These are phyloP conservation scores for Phytophthora hibernalis DNA, from an alignment of 352 stramenopile genomes.

Conservation along the genomic window DNA sequence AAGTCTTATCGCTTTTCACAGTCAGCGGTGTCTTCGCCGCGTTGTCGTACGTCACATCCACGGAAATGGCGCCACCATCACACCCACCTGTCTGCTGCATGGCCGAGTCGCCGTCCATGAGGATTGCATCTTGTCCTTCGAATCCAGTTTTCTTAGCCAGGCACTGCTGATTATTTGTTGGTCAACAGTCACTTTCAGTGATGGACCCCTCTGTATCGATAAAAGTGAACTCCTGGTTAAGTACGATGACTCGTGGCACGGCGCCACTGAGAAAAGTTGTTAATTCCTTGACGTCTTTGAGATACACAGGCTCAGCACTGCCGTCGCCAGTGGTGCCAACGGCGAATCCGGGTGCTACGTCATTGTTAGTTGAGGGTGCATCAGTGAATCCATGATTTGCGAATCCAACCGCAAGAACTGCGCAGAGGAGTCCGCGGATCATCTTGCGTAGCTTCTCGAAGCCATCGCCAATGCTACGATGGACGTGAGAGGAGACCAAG, in stretches of 20 bases:
- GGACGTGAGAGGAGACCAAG: not conserved
- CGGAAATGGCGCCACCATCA: constrained; percentile 11
- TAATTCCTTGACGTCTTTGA: constrained; percentile 31
- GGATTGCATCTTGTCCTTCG: constrained; percentile 47
- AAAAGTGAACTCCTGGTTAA: constrained; percentile 42
- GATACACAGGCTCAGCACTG: constrained; percentile 26
- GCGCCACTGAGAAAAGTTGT: constrained; percentile 21
- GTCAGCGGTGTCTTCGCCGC: constrained; percentile 21
- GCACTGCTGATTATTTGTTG: constrained; percentile 31
- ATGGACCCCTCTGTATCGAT: constrained; percentile 28
- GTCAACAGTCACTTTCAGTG: constrained; percentile 30
- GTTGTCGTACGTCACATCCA: constrained; percentile 38
- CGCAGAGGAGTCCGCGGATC: constrained; percentile 1
- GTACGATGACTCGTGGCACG: constrained; percentile 35
- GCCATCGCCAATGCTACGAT: not conserved
- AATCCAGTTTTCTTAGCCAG: constrained; percentile 49
- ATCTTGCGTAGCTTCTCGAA: not conserved
- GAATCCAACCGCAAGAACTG: constrained; percentile 8
- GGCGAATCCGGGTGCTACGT: constrained; percentile 33
- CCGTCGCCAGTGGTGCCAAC: constrained; percentile 38
- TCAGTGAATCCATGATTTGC: constrained; percentile 4
- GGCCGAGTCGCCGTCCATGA: constrained; percentile 19
- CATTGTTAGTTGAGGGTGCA: constrained; percentile 15
- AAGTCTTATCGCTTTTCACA: constrained; percentile 35
- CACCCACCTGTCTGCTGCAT: constrained; percentile 40